Conservation (phyloP, 805 yeast species). For the Ogataea nitratoaversa region DNA sequence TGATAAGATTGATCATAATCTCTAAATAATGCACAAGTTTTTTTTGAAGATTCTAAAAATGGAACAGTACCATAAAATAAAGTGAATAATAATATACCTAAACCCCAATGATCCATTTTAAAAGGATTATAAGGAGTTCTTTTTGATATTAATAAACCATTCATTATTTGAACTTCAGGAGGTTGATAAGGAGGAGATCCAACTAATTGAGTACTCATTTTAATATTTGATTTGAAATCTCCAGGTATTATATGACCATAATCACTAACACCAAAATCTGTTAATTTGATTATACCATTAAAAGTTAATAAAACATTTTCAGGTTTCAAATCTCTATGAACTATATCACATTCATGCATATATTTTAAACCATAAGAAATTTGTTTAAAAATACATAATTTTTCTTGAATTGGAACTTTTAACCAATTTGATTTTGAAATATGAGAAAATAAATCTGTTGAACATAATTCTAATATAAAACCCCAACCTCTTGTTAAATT, state of each 20-base stretch:
- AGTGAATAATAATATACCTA: conserved; percentile 68
- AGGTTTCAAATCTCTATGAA: conserved; percentile 92
- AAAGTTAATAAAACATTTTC: conserved; percentile 76
- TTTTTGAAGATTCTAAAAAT: conserved; percentile 46
- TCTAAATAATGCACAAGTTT: conserved; percentile 47
- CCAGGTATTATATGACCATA: conserved; percentile 58
- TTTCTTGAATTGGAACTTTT: conserved; percentile 45
- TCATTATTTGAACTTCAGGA: conserved; percentile 65
- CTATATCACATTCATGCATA: conserved; percentile 74
- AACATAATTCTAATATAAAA: conserved; percentile 62
- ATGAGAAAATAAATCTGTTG: conserved; percentile 53
- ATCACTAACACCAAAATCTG: conserved; percentile 90
- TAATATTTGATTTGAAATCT: conserved; percentile 43
- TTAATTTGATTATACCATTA: conserved; percentile 60
- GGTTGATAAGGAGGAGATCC: conserved; percentile 86
- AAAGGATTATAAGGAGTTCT: conserved; percentile 52
- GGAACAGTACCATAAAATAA: conserved; percentile 58
- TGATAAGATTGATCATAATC: conserved; percentile 45
- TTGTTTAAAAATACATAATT: conserved; percentile 71
- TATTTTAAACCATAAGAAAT: conserved; percentile 59
- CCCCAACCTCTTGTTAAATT: conserved; percentile 75
- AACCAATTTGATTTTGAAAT: conserved; percentile 63
- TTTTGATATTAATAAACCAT: conserved; percentile 34
- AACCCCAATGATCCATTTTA: conserved; percentile 71
- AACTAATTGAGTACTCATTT: conserved; percentile 47